Evolutionary conservation across 768 basidiomycete genomes (phyloP), one percentile per base, ranked within the genome.

Genomic region (Serendipita sp.): DNA sequence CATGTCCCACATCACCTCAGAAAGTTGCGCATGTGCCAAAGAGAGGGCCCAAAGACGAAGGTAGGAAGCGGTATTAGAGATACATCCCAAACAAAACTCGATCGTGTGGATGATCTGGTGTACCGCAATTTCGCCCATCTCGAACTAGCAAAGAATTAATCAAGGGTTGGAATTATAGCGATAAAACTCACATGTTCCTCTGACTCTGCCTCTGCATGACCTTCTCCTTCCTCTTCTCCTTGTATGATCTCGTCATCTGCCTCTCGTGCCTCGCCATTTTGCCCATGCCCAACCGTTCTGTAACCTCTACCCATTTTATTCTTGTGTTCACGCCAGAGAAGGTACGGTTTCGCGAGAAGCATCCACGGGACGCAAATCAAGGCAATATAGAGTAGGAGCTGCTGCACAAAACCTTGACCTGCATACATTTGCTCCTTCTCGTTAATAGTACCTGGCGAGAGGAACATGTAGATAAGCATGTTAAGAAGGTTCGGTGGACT

Each of bases 71-170:
- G 95, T 98, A 74, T 97, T 95, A 68, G 95, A 98, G 71, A 97
- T 97, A 74, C 95, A 97, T 4, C 95, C 96, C 38, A 99, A 84
- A 73, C 96, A 99, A 76, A 98, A 99, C 77, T 99, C 96, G 75
- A 99, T 97, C 30, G 93, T 95, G 75, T 98, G 96, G 71, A 99
- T 99, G 67, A 96, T 79, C 74, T 99, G 96, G 75, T 99, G 95
- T 66, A 98, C 89, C 28, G 96, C 83, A 66, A 96, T 83, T 74
- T 99, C 96, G 71, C 92, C 79, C 74, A 97, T 91, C 71, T 96
- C 92, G 73, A 94, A 91, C 56, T 89, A 64, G 37, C 65, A 66
- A 66, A 65, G 68, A 70, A 35, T 60, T 0, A 60, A 35, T 65
- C 45, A 30, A 16, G 64, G 65, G 10, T 46, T 38, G 28, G 45